These are phyloP conservation scores for Nematodospora valgi DNA, from an alignment of 805 yeast species.

Conservation along the genomic window DNA sequence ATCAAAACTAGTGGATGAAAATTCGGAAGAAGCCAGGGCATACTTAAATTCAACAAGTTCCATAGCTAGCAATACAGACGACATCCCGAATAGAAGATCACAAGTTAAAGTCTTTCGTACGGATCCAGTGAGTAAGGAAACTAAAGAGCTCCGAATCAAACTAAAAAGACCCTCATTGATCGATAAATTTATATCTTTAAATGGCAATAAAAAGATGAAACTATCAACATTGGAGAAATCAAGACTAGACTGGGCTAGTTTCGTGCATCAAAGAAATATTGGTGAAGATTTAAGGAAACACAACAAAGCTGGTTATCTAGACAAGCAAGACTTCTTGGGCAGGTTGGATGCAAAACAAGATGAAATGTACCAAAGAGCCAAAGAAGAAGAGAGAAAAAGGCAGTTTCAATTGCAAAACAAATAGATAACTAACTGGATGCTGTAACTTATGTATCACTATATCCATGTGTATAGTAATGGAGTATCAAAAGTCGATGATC, in stretches of 20 bases:
- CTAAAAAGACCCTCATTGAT: conserved; percentile 72
- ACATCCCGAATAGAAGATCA: conserved; percentile 17
- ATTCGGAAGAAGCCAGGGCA: conserved; percentile 86
- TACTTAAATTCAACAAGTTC: conserved; percentile 57
- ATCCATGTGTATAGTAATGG: no score
- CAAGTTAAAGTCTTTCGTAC: conserved; percentile 33
- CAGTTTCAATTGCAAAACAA: conserved; percentile 1
- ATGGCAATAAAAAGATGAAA: conserved; percentile 62
- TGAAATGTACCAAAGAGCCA: conserved; percentile 43
- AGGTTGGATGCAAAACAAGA: conserved; percentile 66
- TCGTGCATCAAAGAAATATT: conserved; percentile 83
- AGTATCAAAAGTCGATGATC: no score
- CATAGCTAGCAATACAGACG: conserved; percentile 12
- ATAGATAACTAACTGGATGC: no score
- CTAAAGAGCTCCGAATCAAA: conserved; percentile 46
- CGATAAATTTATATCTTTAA: conserved; percentile 68
- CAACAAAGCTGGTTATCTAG: conserved; percentile 88
- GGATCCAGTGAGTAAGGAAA: conserved; percentile 27
- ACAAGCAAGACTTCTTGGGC: conserved; percentile 83
- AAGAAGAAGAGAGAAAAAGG: conserved; percentile 27
- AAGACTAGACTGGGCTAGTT: conserved; percentile 90
- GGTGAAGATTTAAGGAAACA: conserved; percentile 75
- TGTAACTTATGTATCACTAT: no score
- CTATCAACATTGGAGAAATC: conserved; percentile 91
- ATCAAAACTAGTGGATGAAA: conserved; percentile 68